Base-by-base conservation (phyloP, 441 rosid species). In the Metrosideros polymorpha region DNA sequence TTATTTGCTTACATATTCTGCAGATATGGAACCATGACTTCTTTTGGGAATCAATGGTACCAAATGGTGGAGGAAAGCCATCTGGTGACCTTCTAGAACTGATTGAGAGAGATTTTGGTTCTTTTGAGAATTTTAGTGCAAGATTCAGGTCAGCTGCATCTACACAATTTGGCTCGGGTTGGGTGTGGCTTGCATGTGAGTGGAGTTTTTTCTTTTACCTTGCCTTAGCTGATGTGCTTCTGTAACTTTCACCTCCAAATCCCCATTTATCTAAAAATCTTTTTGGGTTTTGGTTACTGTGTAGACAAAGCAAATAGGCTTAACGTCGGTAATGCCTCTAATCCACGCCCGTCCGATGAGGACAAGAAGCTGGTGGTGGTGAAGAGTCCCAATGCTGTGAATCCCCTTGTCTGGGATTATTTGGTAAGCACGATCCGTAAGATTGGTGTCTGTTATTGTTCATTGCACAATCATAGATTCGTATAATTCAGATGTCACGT, bases 141-240 rank as follows among this genome's bases (percentile, higher is more conserved):
- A 92, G 88, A 90, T 96, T 94, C 88, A 92, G 89, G 91, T 32
- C 92, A 25, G 96, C 97, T 85, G 98, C 98, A 85, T 92, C 95
- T 55, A 89, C 96, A 13, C 94, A 97, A 87, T 97, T 93, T 92
- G 99, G 98, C 88, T 95, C 99, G 25, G 99, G 99, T 86, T 96
- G 99, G 98, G 96, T 95, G 57, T 97, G 99, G 99, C 98, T 97
- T 87, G 98, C 92, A 75, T 95, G 99, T 95, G 75, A 89, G 98
- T 91, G 77, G 82, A 84, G 50, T 82, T 85, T 71, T 15, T 43
- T 10, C 45, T 55, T 51, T 32, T 12, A 30, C 59, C 84, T 83
- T 83, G 61, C 84, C 47, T 39, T 35, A 39, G 79, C n/a, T 71
- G 79, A 24, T 71, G 47, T 39, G 47, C n/a, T 71, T 3, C 17